Percentiles rank a stretch among this genome's conserved stretches.
Conservation (phyloP, 495 filamentous ascomycete species). For the Aspergillus ellipticus region DNA sequence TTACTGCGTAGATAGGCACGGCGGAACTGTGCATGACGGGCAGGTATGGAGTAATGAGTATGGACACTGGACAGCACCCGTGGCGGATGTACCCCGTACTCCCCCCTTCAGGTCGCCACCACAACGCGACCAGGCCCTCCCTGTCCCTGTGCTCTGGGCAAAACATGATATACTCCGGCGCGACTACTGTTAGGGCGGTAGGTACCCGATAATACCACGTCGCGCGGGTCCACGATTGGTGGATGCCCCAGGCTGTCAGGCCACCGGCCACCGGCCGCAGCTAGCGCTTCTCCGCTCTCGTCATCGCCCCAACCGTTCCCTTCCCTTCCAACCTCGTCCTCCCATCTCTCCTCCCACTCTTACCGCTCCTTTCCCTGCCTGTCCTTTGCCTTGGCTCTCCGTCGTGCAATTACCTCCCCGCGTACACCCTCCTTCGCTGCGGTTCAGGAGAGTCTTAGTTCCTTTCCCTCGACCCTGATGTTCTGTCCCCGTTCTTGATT, state of each 20-base stretch:
- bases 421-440: not conserved
- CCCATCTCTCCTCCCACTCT: conserved; percentile 16
- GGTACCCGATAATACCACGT: conserved; percentile 2
- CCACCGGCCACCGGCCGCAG: not conserved
- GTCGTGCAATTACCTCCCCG: not conserved
- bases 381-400: conserved; percentile 1
- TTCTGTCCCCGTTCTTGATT: not conserved
- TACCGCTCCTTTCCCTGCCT: conserved; percentile 3
- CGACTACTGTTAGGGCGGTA: not conserved
- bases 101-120: no score
- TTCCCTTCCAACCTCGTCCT: conserved; percentile 16
- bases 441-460: not conserved
- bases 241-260: conserved; percentile 23
- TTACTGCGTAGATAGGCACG: no score
- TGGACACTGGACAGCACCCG: no score
- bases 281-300: conserved; percentile 35
- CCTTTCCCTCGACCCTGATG: not conserved
- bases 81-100: no score
- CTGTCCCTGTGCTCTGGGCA: no score
- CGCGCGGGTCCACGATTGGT: not conserved
- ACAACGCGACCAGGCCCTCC: no score
- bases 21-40: no score
- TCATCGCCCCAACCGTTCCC: conserved; percentile 27
- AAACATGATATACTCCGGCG: not conserved
- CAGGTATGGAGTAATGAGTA: no score